A percentile compares a stretch with the other conserved stretches of the same genome.
phyloP scores from a whole-genome alignment of 1,284 basidiomycete genomes.

The Ceratobasidium sp. region DNA sequence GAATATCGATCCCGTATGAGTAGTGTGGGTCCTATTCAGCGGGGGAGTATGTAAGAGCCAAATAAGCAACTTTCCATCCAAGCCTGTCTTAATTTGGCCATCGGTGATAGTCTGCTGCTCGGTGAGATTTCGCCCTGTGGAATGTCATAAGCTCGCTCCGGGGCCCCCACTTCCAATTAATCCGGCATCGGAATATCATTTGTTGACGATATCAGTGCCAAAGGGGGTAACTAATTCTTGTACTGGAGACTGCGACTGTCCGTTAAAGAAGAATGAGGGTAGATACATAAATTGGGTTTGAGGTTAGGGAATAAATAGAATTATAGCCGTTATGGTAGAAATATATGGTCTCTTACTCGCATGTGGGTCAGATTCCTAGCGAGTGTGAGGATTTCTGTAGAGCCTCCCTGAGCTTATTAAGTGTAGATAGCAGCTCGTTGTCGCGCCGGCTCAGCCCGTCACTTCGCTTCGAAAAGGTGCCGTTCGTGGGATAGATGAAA shows the following conservation, averaged over 20 bases:
- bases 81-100: slow-evolving; percentile 5
- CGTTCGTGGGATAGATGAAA: slow-evolving; percentile 18
- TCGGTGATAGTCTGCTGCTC: background rate
- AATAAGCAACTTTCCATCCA: background rate
- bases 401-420: background rate
- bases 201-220: background rate
- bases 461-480: background rate
- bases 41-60: background rate
- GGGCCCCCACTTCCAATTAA: background rate
- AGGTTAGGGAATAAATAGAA: no score
- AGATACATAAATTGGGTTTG: background rate
- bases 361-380: no score
- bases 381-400: no score
- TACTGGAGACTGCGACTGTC: background rate
- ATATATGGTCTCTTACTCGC: no score
- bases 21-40: background rate
- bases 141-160: slow-evolving; percentile 16
- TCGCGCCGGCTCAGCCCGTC: background rate
- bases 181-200: background rate
- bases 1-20: background rate
- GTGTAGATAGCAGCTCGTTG: background rate
- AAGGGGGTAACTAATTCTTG: background rate
- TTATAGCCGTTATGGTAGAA: no score
- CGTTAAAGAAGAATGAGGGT: background rate
- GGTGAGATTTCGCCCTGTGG: background rate